phyloP scores from a whole-genome alignment of 257 asterid species.

The Haberlea rhodopensis region DNA sequence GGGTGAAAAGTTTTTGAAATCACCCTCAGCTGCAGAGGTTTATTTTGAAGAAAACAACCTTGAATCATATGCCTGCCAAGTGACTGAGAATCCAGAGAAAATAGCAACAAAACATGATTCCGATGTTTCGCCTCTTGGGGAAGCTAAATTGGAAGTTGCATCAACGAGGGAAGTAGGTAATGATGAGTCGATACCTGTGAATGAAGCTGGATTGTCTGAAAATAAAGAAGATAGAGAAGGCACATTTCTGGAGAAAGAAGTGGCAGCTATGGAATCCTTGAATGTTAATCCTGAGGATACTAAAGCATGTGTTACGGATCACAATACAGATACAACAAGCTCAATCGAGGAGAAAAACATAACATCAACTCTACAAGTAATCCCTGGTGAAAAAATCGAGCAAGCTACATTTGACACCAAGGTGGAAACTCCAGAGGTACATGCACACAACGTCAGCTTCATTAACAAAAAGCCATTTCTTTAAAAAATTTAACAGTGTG shows the following conservation, averaged over 20 bases:
- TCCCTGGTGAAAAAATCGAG: neutral
- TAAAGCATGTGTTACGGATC: neutral
- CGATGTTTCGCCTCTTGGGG: constrained; percentile 8
- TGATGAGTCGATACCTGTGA: neutral
- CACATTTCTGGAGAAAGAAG: no score
- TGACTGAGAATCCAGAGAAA: constrained; percentile 24
- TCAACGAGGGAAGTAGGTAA: neutral
- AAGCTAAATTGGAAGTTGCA: constrained; percentile 4
- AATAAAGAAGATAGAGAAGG: neutral
- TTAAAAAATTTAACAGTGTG: neutral
- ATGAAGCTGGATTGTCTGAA: neutral
- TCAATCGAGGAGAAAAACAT: neutral
- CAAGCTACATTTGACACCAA: neutral
- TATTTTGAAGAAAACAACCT: constrained; percentile 21
- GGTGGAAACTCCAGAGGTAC: neutral
- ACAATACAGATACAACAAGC: neutral
- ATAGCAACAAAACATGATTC: constrained; percentile 5
- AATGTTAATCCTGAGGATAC: neutral
- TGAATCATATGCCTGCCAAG: constrained; percentile 23
- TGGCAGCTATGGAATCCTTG: no score
- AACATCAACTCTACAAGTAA: neutral
- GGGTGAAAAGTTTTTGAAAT: constrained; percentile 36
- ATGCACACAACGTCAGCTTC: neutral
- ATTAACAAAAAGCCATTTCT: neutral
- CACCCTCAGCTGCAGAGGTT: constrained; percentile 32